A percentile compares a stretch with the other conserved stretches of the same genome.
These are phyloP conservation scores for Penicillium turbatum DNA, from an alignment of 495 filamentous ascomycete genomes.

Conservation along the genomic window DNA sequence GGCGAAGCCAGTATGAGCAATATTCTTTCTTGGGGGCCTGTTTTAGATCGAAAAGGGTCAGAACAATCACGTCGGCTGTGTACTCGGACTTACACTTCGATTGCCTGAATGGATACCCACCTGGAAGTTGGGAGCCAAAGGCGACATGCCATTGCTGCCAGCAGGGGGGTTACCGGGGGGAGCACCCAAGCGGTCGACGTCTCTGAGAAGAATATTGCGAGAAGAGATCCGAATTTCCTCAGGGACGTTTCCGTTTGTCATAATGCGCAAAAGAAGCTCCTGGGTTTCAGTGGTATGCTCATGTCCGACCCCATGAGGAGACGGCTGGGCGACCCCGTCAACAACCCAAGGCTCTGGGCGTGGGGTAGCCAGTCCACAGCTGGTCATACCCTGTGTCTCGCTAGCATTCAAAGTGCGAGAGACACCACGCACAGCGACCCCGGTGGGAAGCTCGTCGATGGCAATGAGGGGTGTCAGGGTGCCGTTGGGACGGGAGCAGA, in stretches of 20 bases:
- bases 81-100: neutral
- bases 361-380: slow-evolving; percentile 32
- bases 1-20: slow-evolving; percentile 83
- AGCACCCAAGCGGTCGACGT: neutral
- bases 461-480: slow-evolving; percentile 58
- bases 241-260: slow-evolving; percentile 15
- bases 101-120: neutral
- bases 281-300: slow-evolving; percentile 16
- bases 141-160: neutral
- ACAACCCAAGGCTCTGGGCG: slow-evolving; percentile 34
- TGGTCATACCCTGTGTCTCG: slow-evolving; percentile 46
- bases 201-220: slow-evolving; percentile 9
- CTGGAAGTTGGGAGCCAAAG: neutral
- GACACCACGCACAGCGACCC: slow-evolving; percentile 33
- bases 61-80: neutral
- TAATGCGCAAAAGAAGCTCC: slow-evolving; percentile 18
- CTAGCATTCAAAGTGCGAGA: slow-evolving; percentile 28
- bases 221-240: slow-evolving; percentile 19
- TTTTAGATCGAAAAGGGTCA: slow-evolving; percentile 6
- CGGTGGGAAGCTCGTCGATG: slow-evolving; percentile 56
- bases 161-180: neutral
- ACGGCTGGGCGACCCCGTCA: slow-evolving; percentile 16
- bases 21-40: slow-evolving; percentile 58
- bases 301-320: neutral
- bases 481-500: slow-evolving; percentile 54